A percentile compares a stretch with the other conserved stretches of the same genome.
Evolutionary conservation across 169 alveolate species (phyloP).

Genomic region (Plasmodium relictum): DNA sequence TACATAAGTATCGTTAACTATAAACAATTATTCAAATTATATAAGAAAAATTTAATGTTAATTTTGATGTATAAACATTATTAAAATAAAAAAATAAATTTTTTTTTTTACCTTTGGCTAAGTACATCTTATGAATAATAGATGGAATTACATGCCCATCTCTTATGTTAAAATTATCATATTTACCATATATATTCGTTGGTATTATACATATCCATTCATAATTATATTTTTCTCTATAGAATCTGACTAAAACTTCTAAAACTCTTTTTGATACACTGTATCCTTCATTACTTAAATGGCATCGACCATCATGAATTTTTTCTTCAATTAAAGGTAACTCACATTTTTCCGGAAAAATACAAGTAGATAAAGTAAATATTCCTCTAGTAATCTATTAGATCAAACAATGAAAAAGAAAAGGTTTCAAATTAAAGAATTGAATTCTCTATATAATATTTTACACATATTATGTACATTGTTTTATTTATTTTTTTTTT

Average conservation of each 20-base stretch:
- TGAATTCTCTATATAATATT: neutral
- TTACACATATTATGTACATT: neutral
- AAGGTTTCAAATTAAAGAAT: neutral
- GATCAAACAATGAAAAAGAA: conserved; percentile 1
- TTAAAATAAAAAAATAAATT: too few relatives aligned
- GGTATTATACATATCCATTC: conserved; percentile 77
- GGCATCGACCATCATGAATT: conserved; percentile 66
- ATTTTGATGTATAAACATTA: too few relatives aligned
- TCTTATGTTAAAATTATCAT: conserved; percentile 61
- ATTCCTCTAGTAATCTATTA: conserved; percentile 70
- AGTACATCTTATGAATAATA: conserved; percentile 74
- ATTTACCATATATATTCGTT: conserved; percentile 72
- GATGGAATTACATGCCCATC: conserved; percentile 65
- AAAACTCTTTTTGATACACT: conserved; percentile 75
- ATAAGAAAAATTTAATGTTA: neutral
- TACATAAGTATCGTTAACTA: conserved; percentile 48
- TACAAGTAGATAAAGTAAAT: conserved; percentile 62
- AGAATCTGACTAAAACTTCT: conserved; percentile 66
- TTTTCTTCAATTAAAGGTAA: conserved; percentile 69
- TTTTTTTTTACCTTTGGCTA: conserved; percentile 71
- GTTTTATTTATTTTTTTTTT: conserved; percentile 2
- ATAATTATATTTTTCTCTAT: conserved; percentile 75
- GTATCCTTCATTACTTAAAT: conserved; percentile 75
- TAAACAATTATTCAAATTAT: neutral
- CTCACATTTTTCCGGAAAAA: conserved; percentile 62